Percentiles rank a stretch among this genome's conserved stretches.
Evolutionary conservation across 169 alveolate species (phyloP).

Genomic region (Eimeria sp.): DNA sequence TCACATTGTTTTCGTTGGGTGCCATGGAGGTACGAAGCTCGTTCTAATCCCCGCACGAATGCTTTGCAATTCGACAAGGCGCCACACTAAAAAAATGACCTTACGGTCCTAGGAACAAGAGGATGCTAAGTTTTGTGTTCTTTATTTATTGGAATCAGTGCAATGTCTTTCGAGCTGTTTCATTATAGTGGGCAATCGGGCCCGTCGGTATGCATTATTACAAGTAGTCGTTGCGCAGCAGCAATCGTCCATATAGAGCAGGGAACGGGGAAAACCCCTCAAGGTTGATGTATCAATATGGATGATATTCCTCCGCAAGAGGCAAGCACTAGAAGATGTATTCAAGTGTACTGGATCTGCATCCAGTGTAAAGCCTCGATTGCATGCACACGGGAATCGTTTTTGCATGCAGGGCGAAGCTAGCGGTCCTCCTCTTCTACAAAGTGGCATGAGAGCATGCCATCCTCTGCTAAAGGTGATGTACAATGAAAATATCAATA

Average conservation of each 20-base stretch:
- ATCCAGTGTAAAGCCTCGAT: neutral
- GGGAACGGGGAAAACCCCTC: neutral
- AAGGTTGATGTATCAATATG: neutral
- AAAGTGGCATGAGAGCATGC: neutral
- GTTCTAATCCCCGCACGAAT: neutral
- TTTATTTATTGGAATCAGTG: neutral
- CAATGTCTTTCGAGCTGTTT: neutral
- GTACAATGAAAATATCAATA: neutral
- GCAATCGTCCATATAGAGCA: neutral
- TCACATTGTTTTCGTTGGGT: neutral
- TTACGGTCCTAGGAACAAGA: neutral
- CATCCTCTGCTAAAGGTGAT: neutral
- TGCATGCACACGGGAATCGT: constrained; percentile 36
- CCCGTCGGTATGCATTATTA: neutral
- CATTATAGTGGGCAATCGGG: neutral
- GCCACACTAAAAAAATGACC: no score
- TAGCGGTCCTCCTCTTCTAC: neutral
- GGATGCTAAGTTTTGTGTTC: neutral
- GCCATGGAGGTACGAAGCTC: neutral
- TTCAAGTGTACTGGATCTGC: neutral
- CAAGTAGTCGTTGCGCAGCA: neutral
- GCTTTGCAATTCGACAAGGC: no score
- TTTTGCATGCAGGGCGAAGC: constrained; percentile 20
- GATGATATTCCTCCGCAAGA: neutral
- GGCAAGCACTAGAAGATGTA: neutral